Evolutionary conservation across 768 basidiomycete genomes (phyloP).

Genomic region (Dentipellis sp.): DNA sequence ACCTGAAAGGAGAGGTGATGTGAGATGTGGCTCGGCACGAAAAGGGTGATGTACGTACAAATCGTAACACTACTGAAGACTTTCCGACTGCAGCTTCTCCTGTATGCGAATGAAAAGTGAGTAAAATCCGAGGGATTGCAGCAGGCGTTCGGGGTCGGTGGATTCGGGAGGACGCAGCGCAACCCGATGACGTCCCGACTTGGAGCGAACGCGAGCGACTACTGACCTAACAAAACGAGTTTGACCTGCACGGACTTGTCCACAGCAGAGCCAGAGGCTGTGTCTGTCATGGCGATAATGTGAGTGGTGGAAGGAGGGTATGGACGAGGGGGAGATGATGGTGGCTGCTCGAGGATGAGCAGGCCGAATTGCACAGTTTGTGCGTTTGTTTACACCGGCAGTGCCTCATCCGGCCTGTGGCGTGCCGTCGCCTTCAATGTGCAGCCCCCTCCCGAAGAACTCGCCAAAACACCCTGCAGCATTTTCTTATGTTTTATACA

Average conservation of each 20-base stretch:
- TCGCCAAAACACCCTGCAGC: no score
- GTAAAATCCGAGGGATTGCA: neutral
- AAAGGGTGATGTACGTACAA: conserved; percentile 46
- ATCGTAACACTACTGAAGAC: conserved; percentile 95
- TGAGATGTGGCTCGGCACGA: neutral
- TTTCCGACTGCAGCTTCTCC: conserved; percentile 99
- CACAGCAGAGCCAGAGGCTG: conserved; percentile 53
- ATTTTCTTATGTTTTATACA: no score
- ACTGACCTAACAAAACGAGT: conserved; percentile 86
- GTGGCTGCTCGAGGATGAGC: neutral
- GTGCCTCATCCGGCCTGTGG: neutral
- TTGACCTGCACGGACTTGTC: conserved; percentile 98
- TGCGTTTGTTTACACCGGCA: neutral
- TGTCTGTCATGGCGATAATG: conserved; percentile 49
- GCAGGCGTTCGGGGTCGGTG: no score
- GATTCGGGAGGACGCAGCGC: no score
- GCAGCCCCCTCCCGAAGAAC: no score
- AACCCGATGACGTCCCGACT: no score
- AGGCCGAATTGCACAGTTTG: neutral
- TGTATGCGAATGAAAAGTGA: conserved; percentile 20
- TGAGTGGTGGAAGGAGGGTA: neutral
- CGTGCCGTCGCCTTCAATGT: neutral
- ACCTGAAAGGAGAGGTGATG: conserved; percentile 37
- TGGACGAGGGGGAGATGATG: neutral
- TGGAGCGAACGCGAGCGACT: neutral